These are phyloP conservation scores for Dovyalis caffra DNA, from an alignment of 345 rosid genomes.

Conservation along the genomic window DNA sequence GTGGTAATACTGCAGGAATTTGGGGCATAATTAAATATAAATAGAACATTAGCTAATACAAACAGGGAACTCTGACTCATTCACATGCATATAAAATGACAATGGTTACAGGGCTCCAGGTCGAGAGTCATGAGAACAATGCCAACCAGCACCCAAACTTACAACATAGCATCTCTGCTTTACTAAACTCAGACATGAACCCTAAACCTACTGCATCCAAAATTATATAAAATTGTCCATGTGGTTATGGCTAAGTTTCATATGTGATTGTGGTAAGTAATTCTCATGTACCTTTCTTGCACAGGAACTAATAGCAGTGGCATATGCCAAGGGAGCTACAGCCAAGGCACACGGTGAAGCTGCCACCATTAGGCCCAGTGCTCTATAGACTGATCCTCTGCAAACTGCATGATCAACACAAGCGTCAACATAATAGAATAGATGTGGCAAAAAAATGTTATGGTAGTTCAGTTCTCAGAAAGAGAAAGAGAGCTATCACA, in stretches of 20 bases:
- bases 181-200: neutral
- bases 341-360: slow-evolving; percentile 99
- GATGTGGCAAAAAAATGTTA: neutral
- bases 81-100: neutral
- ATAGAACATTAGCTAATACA: neutral
- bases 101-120: neutral
- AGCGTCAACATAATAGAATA: slow-evolving; percentile 7
- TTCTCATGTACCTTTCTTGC: slow-evolving; percentile 69
- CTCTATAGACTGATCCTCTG: slow-evolving; percentile 94
- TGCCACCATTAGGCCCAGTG: slow-evolving; percentile 94
- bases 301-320: slow-evolving; percentile 92
- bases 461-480: neutral
- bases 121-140: neutral
- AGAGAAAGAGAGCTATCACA: neutral
- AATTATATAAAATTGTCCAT: neutral
- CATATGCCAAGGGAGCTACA: slow-evolving; percentile 98
- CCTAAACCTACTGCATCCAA: neutral
- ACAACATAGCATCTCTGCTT: neutral
- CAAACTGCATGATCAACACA: slow-evolving; percentile 49
- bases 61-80: neutral
- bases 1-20: neutral
- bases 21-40: neutral
- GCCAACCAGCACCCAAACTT: neutral
- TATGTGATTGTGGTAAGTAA: slow-evolving; percentile 5
- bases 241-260: neutral